phyloP scores from a whole-genome alignment of 2,329 filamentous ascomycete species.

The Pleochaeta shiraiana region DNA sequence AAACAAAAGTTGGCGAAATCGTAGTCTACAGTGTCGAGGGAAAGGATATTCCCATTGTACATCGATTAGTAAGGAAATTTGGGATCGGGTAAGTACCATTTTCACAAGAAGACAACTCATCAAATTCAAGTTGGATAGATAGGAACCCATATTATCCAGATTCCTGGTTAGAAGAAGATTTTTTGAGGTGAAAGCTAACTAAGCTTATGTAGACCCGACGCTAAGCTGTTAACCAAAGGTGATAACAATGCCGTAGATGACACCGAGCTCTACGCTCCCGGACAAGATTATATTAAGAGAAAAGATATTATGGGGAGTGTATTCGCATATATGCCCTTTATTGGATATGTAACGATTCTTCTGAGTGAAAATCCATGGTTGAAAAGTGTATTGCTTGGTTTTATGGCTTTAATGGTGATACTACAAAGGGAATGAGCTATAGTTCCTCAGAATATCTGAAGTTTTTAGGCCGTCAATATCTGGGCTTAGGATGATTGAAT shows the following conservation, averaged over 20 bases:
- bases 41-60: slow-evolving; percentile 96
- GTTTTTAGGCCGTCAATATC: too few species aligned
- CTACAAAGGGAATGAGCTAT: slow-evolving; percentile 70
- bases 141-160: neutral
- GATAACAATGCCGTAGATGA: slow-evolving; percentile 94
- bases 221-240: slow-evolving; percentile 82
- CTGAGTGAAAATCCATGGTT: slow-evolving; percentile 92
- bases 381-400: slow-evolving; percentile 81
- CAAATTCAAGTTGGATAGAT: too few species aligned
- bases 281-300: slow-evolving; percentile 70
- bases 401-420: slow-evolving; percentile 90
- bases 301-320: slow-evolving; percentile 89
- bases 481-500: too few species aligned
- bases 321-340: slow-evolving; percentile 75
- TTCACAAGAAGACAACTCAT: too few species aligned
- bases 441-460: too few species aligned
- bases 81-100: slow-evolving; percentile 28
- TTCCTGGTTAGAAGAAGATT: neutral
- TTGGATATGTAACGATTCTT: slow-evolving; percentile 93
- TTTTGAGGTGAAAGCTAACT: neutral
- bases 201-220: slow-evolving; percentile 23
- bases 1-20: slow-evolving; percentile 48
- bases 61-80: slow-evolving; percentile 64
- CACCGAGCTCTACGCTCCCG: slow-evolving; percentile 68
- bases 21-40: slow-evolving; percentile 56